Evolutionary conservation across 2,329 filamentous ascomycete species (phyloP).

Genomic region (Colletotrichum destructivum): DNA sequence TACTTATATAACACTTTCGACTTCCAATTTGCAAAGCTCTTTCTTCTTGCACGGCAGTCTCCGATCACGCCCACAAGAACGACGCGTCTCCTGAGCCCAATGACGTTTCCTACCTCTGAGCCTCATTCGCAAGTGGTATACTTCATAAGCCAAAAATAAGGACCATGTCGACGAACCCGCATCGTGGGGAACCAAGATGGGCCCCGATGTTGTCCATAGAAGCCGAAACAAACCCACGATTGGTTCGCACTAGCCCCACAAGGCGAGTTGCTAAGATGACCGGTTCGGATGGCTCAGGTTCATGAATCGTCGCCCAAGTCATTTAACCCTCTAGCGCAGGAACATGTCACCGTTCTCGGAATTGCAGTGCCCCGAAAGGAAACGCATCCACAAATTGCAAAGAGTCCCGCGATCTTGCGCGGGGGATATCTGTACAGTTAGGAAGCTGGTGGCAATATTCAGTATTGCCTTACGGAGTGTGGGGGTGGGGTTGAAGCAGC

Average conservation of each 20-base stretch:
- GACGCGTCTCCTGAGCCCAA: conserved; percentile 18
- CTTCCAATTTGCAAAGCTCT: not conserved
- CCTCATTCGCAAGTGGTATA: conserved; percentile 14
- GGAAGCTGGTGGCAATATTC: not conserved
- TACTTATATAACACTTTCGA: not conserved
- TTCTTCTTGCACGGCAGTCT: not conserved
- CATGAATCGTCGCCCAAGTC: conserved; percentile 9
- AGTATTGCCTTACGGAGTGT: conserved; percentile 1
- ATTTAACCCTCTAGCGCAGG: not conserved
- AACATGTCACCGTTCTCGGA: not conserved
- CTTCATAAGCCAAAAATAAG: conserved; percentile 8
- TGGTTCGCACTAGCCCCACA: conserved; percentile 24
- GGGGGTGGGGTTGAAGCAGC: conserved; percentile 30
- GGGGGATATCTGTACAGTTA: no score
- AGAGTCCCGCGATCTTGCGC: no score
- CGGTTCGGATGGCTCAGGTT: conserved; percentile 18
- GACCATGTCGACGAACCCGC: conserved; percentile 7
- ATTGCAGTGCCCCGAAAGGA: not conserved
- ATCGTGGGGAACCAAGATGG: not conserved
- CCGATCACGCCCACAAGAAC: not conserved
- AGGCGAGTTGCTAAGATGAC: conserved; percentile 15
- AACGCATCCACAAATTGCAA: no score
- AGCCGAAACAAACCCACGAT: not conserved
- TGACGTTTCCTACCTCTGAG: conserved; percentile 11
- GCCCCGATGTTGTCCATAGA: conserved; percentile 2